phyloP scores from a whole-genome alignment of 2,329 filamentous ascomycete genomes.

The Fusarium haematococcum region DNA sequence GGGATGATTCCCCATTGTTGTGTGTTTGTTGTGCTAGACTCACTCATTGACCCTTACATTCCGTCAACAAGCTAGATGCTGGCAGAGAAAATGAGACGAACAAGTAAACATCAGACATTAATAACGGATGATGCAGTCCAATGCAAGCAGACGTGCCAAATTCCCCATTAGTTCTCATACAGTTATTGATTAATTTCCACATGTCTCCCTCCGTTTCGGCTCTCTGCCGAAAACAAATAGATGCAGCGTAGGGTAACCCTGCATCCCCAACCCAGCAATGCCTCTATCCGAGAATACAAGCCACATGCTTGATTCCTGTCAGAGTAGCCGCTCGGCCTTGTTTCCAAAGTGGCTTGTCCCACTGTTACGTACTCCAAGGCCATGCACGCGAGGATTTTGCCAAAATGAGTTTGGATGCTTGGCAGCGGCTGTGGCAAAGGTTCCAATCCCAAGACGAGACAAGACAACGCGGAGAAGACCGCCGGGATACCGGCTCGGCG shows the following conservation, averaged over 20 bases:
- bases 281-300: not conserved
- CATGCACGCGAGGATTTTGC: not conserved
- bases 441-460: not conserved
- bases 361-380: not conserved
- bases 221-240: not conserved
- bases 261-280: not conserved
- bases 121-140: not conserved
- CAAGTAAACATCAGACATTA: not conserved
- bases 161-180: not conserved
- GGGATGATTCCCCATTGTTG: not conserved
- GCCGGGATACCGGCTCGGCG: slow-evolving; percentile 27
- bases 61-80: not conserved
- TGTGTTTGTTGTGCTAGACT: not conserved
- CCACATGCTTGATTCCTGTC: not conserved
- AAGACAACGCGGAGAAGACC: not conserved
- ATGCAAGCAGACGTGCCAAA: not conserved
- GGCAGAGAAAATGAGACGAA: not conserved
- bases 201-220: not conserved
- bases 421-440: slow-evolving; percentile 6
- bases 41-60: not conserved
- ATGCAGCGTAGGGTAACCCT: slow-evolving; percentile 5
- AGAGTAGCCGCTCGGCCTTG: not conserved
- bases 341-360: not conserved
- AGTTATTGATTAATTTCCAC: not conserved
- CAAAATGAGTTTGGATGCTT: slow-evolving; percentile 14